These are phyloP conservation scores for Hymenoscyphus scutula DNA, from an alignment of 2,329 filamentous ascomycete genomes.

Conservation along the genomic window DNA sequence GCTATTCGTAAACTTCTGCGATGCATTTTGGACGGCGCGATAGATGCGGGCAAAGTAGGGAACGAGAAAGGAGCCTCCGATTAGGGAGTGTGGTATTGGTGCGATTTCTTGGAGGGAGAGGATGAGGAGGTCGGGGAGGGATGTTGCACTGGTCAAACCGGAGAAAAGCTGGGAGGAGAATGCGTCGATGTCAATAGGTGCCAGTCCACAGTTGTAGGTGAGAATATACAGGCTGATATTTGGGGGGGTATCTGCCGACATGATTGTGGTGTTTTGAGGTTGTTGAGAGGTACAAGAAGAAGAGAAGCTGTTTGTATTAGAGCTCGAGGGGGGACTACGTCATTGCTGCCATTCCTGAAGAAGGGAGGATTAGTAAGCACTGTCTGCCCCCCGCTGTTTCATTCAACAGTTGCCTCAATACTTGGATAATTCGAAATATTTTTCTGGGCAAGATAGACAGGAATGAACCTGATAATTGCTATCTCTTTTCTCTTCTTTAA, in stretches of 20 bases:
- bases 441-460: too few species aligned
- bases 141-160: constrained; percentile 50
- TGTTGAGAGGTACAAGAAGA: not conserved
- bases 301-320: too few species aligned
- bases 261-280: not conserved
- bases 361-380: too few species aligned
- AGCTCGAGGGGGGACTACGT: too few species aligned
- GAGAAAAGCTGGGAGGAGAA: constrained; percentile 71
- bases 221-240: constrained; percentile 71
- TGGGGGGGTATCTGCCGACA: not conserved
- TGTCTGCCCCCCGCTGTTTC: too few species aligned
- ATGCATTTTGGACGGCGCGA: constrained; percentile 69
- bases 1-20: constrained; percentile 37
- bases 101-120: constrained; percentile 83
- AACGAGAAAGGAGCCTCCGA: constrained; percentile 75
- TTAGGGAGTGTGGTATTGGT: constrained; percentile 78
- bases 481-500: too few species aligned
- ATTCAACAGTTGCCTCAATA: too few species aligned
- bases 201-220: constrained; percentile 86
- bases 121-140: constrained; percentile 65
- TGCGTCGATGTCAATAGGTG: constrained; percentile 62
- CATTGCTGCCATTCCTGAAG: too few species aligned
- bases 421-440: too few species aligned
- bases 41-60: constrained; percentile 73
- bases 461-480: too few species aligned